A percentile compares a stretch with the other conserved stretches of the same genome.
These are phyloP conservation scores for Botrytis medusae DNA, from an alignment of 2,329 filamentous ascomycete species.

Conservation along the genomic window DNA sequence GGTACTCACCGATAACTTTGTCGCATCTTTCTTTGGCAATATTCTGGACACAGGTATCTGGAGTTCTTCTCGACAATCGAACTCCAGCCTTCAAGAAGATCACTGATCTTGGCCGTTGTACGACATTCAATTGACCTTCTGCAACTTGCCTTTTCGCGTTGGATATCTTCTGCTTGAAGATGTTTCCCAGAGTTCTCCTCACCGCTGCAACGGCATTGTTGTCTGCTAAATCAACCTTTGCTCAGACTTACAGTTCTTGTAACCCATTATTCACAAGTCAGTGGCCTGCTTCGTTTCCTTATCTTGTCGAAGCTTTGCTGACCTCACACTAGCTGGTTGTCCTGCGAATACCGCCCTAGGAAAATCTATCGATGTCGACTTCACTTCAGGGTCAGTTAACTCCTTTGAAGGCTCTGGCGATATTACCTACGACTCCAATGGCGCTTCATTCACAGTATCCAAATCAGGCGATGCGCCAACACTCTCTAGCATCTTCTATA, in stretches of 20 bases:
- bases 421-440: conserved; percentile 72
- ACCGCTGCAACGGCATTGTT: conserved; percentile 29
- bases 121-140: conserved; percentile 14
- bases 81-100: not conserved
- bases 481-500: conserved; percentile 89
- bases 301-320: conserved; percentile 22
- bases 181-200: conserved; percentile 34
- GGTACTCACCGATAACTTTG: conserved; percentile 1
- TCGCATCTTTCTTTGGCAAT: conserved; percentile 1
- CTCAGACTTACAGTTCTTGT: conserved; percentile 57
- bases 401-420: conserved; percentile 72
- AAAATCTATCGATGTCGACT: conserved; percentile 80
- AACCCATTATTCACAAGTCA: conserved; percentile 50
- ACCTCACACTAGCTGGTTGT: conserved; percentile 54
- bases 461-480: conserved; percentile 81
- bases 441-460: conserved; percentile 77
- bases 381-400: conserved; percentile 73
- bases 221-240: conserved; percentile 33
- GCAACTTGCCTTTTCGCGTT: conserved; percentile 16
- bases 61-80: not conserved
- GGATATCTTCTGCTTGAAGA: conserved; percentile 17
- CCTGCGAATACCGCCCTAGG: conserved; percentile 77
- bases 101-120: conserved; percentile 9
- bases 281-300: conserved; percentile 23
- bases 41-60: conserved; percentile 6